Conservation (phyloP, 2,329 filamentous ascomycete species). For the Daldinia sp. region DNA sequence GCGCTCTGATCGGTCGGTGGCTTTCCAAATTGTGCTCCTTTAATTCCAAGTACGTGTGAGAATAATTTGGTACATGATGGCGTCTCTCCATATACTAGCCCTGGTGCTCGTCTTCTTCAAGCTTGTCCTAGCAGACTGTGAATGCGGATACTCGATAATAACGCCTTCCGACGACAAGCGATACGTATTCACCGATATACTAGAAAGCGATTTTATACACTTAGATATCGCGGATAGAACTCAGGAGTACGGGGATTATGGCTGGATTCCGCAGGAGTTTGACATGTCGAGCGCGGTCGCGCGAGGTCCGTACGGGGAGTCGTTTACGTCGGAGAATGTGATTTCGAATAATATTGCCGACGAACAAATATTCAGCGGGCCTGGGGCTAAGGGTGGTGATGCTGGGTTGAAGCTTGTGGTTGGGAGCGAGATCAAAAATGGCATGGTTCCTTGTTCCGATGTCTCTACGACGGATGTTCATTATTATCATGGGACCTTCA, state of each 20-base stretch:
- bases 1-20: background rate
- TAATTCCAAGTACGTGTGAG: background rate
- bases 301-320: slow-evolving; percentile 72
- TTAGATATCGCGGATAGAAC: slow-evolving; percentile 59
- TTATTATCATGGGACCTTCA: slow-evolving; percentile 74
- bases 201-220: slow-evolving; percentile 77
- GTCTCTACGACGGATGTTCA: slow-evolving; percentile 68
- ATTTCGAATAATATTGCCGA: slow-evolving; percentile 59
- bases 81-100: slow-evolving; percentile 27
- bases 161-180: slow-evolving; percentile 50
- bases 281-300: slow-evolving; percentile 66
- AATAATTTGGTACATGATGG: slow-evolving; percentile 12
- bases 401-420: slow-evolving; percentile 68
- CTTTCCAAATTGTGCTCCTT: background rate
- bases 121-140: slow-evolving; percentile 60
- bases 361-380: slow-evolving; percentile 53
- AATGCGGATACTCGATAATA: slow-evolving; percentile 74
- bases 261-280: slow-evolving; percentile 73
- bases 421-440: slow-evolving; percentile 53
- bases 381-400: slow-evolving; percentile 54
- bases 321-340: slow-evolving; percentile 66
- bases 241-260: slow-evolving; percentile 35
- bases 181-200: slow-evolving; percentile 70
- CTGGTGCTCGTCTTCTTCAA: slow-evolving; percentile 32
- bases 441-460: slow-evolving; percentile 69